A percentile compares a stretch with the other conserved stretches of the same genome.
These are phyloP conservation scores for Saitozyma podzolica DNA, from an alignment of 768 basidiomycete species.

Conservation along the genomic window DNA sequence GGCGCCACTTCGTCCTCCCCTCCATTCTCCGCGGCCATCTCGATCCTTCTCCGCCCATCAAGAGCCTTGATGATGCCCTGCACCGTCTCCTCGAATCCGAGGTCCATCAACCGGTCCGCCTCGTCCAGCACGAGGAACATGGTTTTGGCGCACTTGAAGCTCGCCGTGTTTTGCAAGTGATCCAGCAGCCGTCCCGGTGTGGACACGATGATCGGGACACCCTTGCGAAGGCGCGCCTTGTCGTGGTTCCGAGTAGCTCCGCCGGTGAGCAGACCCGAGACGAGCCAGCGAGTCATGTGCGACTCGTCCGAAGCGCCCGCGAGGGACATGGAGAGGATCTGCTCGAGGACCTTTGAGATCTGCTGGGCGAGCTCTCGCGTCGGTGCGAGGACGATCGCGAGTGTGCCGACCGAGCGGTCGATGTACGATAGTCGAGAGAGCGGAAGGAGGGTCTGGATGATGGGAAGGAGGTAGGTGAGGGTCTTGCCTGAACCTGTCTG, in stretches of 20 bases:
- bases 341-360: constrained; percentile 90
- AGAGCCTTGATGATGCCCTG: constrained; percentile 81
- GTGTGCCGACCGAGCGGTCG: constrained; percentile 88
- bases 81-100: constrained; percentile 96
- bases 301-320: constrained; percentile 52
- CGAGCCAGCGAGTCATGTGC: constrained; percentile 73
- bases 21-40: constrained; percentile 59
- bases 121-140: constrained; percentile 96
- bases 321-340: constrained; percentile 70
- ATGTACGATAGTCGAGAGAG: constrained; percentile 87
- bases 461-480: constrained; percentile 85
- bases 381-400: constrained; percentile 91
- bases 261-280: constrained; percentile 87
- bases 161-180: constrained; percentile 91
- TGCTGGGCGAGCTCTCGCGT: constrained; percentile 96
- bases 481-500: constrained; percentile 98
- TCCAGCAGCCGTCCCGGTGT: constrained; percentile 94
- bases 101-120: constrained; percentile 95
- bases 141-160: constrained; percentile 89
- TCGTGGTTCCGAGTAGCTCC: constrained; percentile 94
- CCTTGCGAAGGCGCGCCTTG: constrained; percentile 91
- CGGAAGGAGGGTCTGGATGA: constrained; percentile 90
- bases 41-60: constrained; percentile 77
- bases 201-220: constrained; percentile 88
- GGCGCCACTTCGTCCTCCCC: constrained; percentile 51